Conservation (phyloP, 139 green algal genomes). For the Picochlorum sp. region DNA sequence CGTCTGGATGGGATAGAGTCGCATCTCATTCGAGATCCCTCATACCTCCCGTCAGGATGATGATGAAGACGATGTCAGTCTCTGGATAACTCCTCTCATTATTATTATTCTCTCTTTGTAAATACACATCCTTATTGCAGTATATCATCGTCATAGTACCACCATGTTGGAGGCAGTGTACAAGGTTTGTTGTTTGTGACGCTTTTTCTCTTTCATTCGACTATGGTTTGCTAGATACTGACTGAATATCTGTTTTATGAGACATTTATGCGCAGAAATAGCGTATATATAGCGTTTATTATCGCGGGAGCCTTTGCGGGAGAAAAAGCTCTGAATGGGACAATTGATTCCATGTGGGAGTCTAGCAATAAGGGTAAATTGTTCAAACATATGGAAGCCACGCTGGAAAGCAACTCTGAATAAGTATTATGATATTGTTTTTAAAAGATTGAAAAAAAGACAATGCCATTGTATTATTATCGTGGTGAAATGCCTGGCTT, state of each 20-base stretch:
- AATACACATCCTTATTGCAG: too few species aligned
- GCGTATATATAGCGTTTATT: conserved; percentile 30
- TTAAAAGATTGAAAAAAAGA: background rate
- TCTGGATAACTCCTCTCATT: too few species aligned
- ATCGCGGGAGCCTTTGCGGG: conserved; percentile 27
- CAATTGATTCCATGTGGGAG: conserved; percentile 27
- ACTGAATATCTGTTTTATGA: conserved; percentile 6
- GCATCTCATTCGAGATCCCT: background rate
- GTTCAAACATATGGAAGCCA: conserved; percentile 27
- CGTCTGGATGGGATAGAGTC: too few species aligned
- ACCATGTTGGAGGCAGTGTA: conserved; percentile 5
- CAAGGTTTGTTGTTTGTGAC: conserved; percentile 10
- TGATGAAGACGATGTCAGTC: too few species aligned
- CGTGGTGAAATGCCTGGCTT: background rate
- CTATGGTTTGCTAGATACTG: background rate
- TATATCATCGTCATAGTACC: too few species aligned
- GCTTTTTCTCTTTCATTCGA: conserved; percentile 3
- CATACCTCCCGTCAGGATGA: too few species aligned
- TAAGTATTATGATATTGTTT: conserved; percentile 1
- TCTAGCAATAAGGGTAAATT: conserved; percentile 38
- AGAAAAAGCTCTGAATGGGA: conserved; percentile 25
- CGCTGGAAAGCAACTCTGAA: background rate
- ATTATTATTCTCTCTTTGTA: too few species aligned
- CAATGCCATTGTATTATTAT: background rate
- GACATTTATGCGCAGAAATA: conserved; percentile 31